phyloP scores from a whole-genome alignment of 1,284 basidiomycete genomes.

The Crepidotus sp. region DNA sequence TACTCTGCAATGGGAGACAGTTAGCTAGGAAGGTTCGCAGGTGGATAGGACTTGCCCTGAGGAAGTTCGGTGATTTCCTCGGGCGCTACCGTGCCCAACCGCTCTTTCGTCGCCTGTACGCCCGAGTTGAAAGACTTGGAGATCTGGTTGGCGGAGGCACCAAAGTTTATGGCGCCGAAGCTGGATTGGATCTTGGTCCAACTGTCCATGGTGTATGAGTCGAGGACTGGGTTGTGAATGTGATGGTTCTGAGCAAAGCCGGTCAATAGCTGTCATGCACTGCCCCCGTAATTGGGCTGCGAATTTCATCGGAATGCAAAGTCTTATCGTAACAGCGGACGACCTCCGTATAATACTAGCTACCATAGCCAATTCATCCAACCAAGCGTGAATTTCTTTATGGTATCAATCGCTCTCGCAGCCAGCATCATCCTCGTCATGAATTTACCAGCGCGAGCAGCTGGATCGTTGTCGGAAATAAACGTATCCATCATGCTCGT shows the following conservation, averaged over 20 bases:
- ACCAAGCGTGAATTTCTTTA: too few relatives aligned
- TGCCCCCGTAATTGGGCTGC: too few relatives aligned
- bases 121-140: slow-evolving; percentile 33
- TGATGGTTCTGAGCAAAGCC: slow-evolving; percentile 12
- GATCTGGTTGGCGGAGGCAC: slow-evolving; percentile 9
- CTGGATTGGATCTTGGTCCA: slow-evolving; percentile 15
- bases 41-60: slow-evolving; percentile 9
- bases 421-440: too few relatives aligned
- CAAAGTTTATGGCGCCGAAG: slow-evolving; percentile 8
- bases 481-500: too few relatives aligned
- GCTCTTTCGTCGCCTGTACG: slow-evolving; percentile 85
- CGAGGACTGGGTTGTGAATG: background rate
- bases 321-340: too few relatives aligned
- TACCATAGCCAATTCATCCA: too few relatives aligned
- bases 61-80: slow-evolving; percentile 95
- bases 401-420: too few relatives aligned
- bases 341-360: too few relatives aligned
- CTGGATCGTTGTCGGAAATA: too few relatives aligned
- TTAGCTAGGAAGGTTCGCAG: background rate
- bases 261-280: background rate
- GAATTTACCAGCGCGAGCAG: too few relatives aligned
- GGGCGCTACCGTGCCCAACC: slow-evolving; percentile 79
- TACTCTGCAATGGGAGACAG: slow-evolving; percentile 58
- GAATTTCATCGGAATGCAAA: too few relatives aligned
- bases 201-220: slow-evolving; percentile 12